Percentiles rank a stretch among this genome's conserved stretches.
These are phyloP conservation scores for Euptelea pleiosperma DNA, from an alignment of 164 flowering plant species.

Conservation along the genomic window DNA sequence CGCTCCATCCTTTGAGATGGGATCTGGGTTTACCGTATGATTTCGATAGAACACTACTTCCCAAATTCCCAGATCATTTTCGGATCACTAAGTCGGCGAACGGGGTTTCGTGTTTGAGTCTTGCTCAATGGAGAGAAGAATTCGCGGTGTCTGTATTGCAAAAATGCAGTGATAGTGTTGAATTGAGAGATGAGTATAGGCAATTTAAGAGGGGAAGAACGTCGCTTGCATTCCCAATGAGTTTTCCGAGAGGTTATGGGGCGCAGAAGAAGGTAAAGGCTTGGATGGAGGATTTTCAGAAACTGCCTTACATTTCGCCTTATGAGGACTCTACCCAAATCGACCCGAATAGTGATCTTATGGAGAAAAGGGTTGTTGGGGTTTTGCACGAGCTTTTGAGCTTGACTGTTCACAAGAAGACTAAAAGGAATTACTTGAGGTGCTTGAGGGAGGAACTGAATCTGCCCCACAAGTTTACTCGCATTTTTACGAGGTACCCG, in stretches of 20 bases:
- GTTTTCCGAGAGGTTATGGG: conserved; percentile 87
- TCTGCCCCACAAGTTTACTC: conserved; percentile 83
- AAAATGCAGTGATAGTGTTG: conserved; percentile 45
- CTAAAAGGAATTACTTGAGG: conserved; percentile 89
- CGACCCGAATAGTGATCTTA: conserved; percentile 80
- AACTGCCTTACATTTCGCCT: conserved; percentile 87
- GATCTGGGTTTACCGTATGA: conserved; percentile 84
- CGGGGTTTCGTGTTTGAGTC: conserved; percentile 52
- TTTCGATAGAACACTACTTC: conserved; percentile 43
- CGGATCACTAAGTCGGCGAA: conserved; percentile 43
- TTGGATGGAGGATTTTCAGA: conserved; percentile 97
- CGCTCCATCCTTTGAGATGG: conserved; percentile 63
- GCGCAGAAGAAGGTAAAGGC: conserved; percentile 77
- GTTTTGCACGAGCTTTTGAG: conserved; percentile 84
- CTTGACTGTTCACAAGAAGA: conserved; percentile 87
- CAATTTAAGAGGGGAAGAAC: conserved; percentile 57
- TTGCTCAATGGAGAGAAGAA: conserved; percentile 61
- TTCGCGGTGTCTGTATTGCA: conserved; percentile 73
- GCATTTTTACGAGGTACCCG: conserved; percentile 89
- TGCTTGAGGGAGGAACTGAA: conserved; percentile 76
- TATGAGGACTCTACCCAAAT: conserved; percentile 72
- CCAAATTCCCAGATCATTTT: conserved; percentile 61
- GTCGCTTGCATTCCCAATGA: conserved; percentile 69
- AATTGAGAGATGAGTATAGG: conserved; percentile 39
- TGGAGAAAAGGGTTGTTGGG: conserved; percentile 97